Base-by-base conservation (phyloP, 495 filamentous ascomycete species). In the Peziza echinospora region DNA sequence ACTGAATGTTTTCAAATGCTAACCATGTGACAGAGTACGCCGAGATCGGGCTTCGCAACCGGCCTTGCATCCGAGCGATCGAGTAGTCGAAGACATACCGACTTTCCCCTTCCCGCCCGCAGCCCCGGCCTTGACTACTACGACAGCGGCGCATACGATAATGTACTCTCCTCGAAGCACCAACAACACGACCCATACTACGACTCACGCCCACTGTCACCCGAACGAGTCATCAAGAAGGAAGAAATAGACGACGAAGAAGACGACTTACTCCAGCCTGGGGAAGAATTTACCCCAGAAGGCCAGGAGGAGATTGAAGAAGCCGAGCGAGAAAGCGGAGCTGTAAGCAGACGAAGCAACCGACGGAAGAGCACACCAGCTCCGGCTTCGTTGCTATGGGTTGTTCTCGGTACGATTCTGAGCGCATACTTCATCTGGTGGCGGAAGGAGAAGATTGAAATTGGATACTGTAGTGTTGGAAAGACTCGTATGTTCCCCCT, bases 201-300 rank as follows among this genome's bases (percentile, higher is more conserved):
- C n/a, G n/a, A n/a, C n/a, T n/a, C n/a, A n/a, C n/a, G n/a, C n/a
- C n/a, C n/a, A n/a, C n/a, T n/a, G n/a, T n/a, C n/a, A n/a, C n/a
- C n/a, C n/a, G n/a, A n/a, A n/a, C n/a, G n/a, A n/a, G n/a, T n/a
- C n/a, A n/a, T n/a, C 8, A 62, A 66, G 43, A 54, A 55, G 39
- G 48, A 53, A 43, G 54, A 60, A 37, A 25, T 24, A 13, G 54
- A 53, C 11, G 57, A 65, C 41, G 61, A 66, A 26, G 64, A 67
- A 21, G 62, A 60, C 10, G 57, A 57, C 45, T 64, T 65, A 19
- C 47, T 77, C 1, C 74, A 78, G 44, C 63, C 71, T 1, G 82
- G 80, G 4, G 91, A 96, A 60, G 91, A 96, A 56, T 97, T 96
- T 56, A 93, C 84, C 1, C 80, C 86, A 0, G 83, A 94, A 40